Evolutionary conservation across 176 grass and related monocot genomes (phyloP).

Genomic region (Hordeum vulgare): MorexV3_pseudomolecules_assembly NC_058520.1:28704706-28705205

Average conservation of each 20-base stretch:
- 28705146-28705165: neutral
- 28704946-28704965: neutral
- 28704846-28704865: no score
- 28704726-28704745: no score
- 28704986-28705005: neutral
- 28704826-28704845: no score
- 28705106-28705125: neutral
- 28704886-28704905: neutral
- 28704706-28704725: no score
- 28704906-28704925: neutral
- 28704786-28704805: no score
- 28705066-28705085: neutral
- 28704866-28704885: neutral
- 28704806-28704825: no score
- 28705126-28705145: neutral
- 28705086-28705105: neutral
- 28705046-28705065: neutral
- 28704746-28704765: no score
- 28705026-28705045: neutral
- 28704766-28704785: no score
- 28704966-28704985: neutral
- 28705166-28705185: neutral
- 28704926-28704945: neutral
- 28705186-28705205: neutral
- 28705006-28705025: neutral